phyloP scores from a whole-genome alignment of 805 yeast species.

The Sporopachydermia lactativora region DNA sequence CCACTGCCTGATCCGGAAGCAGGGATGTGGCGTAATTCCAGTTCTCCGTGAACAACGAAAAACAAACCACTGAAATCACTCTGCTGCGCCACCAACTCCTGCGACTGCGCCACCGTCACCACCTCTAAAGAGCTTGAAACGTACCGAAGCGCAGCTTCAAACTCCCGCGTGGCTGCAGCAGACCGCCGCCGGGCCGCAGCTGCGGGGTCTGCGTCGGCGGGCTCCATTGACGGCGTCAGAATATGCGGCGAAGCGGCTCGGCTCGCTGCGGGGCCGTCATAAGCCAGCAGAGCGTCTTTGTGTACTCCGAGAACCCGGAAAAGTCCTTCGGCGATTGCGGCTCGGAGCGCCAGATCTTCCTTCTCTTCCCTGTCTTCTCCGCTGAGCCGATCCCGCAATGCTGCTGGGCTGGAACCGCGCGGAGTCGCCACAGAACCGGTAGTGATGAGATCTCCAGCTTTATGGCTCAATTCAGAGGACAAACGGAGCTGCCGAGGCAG shows the following conservation, averaged over 20 bases:
- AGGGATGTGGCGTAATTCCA: conserved; percentile 42
- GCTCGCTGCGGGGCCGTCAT: neutral
- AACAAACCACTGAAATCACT: conserved; percentile 60
- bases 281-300: conserved; percentile 8
- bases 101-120: conserved; percentile 35
- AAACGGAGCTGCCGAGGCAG: conserved; percentile 4
- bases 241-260: neutral
- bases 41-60: conserved; percentile 65
- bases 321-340: conserved; percentile 58
- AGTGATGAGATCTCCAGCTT: conserved; percentile 78
- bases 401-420: conserved; percentile 14
- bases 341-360: conserved; percentile 48
- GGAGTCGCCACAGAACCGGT: conserved; percentile 56
- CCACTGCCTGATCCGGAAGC: too few species aligned
- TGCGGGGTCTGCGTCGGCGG: neutral
- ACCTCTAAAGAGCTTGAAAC: conserved; percentile 49
- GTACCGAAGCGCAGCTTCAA: conserved; percentile 37
- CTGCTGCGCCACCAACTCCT: conserved; percentile 47
- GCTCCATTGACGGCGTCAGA: neutral
- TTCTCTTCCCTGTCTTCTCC: conserved; percentile 41
- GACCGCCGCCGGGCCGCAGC: neutral
- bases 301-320: conserved; percentile 56
- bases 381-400: conserved; percentile 7
- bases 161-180: conserved; percentile 20
- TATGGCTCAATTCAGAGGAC: conserved; percentile 26